Percentiles rank a stretch among this genome's conserved stretches.
These are phyloP conservation scores for Platanthera zijinensis DNA, from an alignment of 106 monocot species.

Conservation along the genomic window DNA sequence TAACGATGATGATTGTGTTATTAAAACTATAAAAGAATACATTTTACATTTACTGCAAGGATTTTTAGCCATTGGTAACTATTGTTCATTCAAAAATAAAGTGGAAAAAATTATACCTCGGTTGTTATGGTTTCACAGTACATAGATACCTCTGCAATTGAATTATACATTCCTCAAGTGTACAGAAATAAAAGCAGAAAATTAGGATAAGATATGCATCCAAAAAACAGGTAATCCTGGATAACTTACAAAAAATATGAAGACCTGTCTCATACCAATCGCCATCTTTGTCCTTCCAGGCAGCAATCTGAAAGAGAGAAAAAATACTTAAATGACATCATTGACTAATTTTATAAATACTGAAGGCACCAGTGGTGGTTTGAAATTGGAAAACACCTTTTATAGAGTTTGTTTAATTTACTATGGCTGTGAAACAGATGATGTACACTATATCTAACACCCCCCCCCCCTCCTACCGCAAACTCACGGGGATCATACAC, in stretches of 20 bases:
- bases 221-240: background rate
- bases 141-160: background rate
- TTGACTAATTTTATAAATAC: background rate
- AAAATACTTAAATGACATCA: background rate
- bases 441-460: too few species aligned
- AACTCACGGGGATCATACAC: too few species aligned
- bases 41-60: background rate
- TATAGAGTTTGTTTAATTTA: too few species aligned
- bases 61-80: background rate
- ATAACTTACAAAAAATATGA: constrained; percentile 89
- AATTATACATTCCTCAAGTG: background rate
- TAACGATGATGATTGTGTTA: background rate
- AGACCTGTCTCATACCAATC: constrained; percentile 99
- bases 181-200: background rate
- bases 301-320: constrained; percentile 55
- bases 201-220: background rate
- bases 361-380: too few species aligned
- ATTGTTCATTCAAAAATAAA: background rate
- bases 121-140: background rate
- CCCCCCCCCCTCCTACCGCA: too few species aligned
- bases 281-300: constrained; percentile 95
- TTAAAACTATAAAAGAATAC: background rate
- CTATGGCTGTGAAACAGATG: too few species aligned
- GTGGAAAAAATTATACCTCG: background rate
- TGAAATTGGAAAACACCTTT: too few species aligned